phyloP scores from a whole-genome alignment of 805 yeast species.

The Candida suzukii region DNA sequence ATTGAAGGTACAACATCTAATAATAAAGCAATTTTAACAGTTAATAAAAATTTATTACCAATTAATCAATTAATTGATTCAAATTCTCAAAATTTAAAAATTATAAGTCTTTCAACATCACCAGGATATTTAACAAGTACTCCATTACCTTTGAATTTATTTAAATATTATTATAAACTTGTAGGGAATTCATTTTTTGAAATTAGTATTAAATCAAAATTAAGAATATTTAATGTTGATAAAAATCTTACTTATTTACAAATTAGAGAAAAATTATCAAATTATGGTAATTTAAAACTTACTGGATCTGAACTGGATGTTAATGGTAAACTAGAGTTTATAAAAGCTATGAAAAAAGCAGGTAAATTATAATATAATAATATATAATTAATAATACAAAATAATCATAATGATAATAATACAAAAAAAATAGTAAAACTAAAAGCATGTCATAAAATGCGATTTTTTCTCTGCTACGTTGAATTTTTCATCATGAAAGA shows the following conservation, averaged over 20 bases:
- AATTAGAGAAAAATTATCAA: slow-evolving; percentile 25
- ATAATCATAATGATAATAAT: too few species aligned
- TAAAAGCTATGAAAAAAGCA: slow-evolving; percentile 18
- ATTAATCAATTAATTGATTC: not conserved
- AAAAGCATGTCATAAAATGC: too few species aligned
- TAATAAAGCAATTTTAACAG: slow-evolving; percentile 67
- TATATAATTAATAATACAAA: not conserved
- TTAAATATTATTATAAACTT: slow-evolving; percentile 6
- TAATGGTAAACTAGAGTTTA: slow-evolving; percentile 37
- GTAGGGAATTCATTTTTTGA: slow-evolving; percentile 7
- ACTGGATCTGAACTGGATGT: slow-evolving; percentile 38
- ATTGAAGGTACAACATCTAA: slow-evolving; percentile 85
- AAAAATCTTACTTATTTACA: not conserved
- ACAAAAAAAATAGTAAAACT: too few species aligned
- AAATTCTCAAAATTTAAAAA: slow-evolving; percentile 21
- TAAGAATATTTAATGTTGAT: slow-evolving; percentile 14
- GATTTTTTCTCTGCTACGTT: too few species aligned
- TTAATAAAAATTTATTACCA: slow-evolving; percentile 24
- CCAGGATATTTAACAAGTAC: slow-evolving; percentile 32
- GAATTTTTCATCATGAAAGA: too few species aligned
- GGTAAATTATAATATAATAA: not conserved
- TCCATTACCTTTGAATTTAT: slow-evolving; percentile 18
- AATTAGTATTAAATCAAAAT: slow-evolving; percentile 13
- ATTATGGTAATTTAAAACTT: slow-evolving; percentile 41
- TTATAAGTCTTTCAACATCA: slow-evolving; percentile 29